Base-by-base conservation (phyloP, 208 protist genomes). In the Trypanosoma melophagium region DNA sequence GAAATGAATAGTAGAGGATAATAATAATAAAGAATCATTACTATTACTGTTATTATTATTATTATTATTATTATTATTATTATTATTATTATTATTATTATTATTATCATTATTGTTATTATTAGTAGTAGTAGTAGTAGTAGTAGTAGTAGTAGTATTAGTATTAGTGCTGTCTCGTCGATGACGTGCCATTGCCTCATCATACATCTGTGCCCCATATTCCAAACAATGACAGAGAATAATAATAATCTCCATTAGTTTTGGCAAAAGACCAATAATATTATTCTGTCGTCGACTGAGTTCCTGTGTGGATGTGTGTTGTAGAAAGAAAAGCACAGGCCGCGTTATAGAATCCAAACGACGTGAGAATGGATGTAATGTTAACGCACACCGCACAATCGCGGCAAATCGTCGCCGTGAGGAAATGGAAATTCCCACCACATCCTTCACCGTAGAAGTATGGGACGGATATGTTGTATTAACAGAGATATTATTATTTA, bases 241-340 rank as follows among this genome's bases (percentile, higher is more conserved):
- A 56, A 68, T 68, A 51, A 74, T 52, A 51, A 74, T 68, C 16
- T 74, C 69, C 69, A 74, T 68, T 9, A 74, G 54, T 21, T 68
- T 67, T n/a, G 69, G 69, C 13, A 74, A 21, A 28, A 74, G 55
- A 10, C 45, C 50, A 47, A 74, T 44, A 1, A 58, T 16, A 35
- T 57, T 58, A 38, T 74, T 74, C 35, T 74, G 69, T 16, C 69
- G 69, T 19, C 61, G 51, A 52, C 69, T 74, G 10, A 74, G 19
- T 19, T 69, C 42, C 19, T 31, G n/a, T 25, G 69, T 74, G 28
- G 53, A 69, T 2, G 16, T 67, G 21, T 24, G 51, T 22, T 24
- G 50, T 4, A 74, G 53, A 51, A 74, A 74, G 0, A 41, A 28
- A 49, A 74, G 0, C 19, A 74, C 64, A 14, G 69, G 69, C 10